Base-by-base conservation (phyloP, 2,329 filamentous ascomycete genomes). In the Stylonectria norvegica region DNA sequence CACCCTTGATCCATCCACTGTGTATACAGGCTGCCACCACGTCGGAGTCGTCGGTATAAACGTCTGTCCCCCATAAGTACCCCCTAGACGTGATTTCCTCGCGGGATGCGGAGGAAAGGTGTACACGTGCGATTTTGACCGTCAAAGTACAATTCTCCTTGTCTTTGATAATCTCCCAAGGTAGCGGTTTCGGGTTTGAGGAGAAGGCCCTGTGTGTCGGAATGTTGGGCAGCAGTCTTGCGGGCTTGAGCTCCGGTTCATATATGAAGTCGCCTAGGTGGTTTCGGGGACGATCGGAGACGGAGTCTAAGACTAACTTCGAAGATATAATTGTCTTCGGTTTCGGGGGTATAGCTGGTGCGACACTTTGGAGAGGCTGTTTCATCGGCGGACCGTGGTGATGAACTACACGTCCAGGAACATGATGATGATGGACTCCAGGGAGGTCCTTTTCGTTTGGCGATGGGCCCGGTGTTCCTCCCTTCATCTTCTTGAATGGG, bases 31-130 rank as follows among this genome's bases (percentile, higher is more conserved):
- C 90, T 0, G 89, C 91, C 17, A 98, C 77, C 1, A 93, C 81
- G 59, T 98, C 93, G 0, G 89, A 95, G 64, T 98, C 93, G 54
- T 98, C 93, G 0, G 89, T 95, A 60, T 97, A 97, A 5, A 98
- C 78, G 25, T 94, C 90, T 0, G 89, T 93, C 1, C 93, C 93
- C 90, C 91, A 98, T 0, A 98, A 64, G 6, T 87, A 86, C 15
- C 85, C 78, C 22, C 88, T 79, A 6, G 80, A 70, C 9, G 89
- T 94, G 36, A 97, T 90, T 51, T 94, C 87, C 59, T 93, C 86
- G 20, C 91, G 78, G 17, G 86, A 79, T 6, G 73, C 67, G 1
- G 79, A 64, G 7, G 78, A 79, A 6, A 98, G 71, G 55, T 93
- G 89, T 34, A 86, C 79, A 19, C 86, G 81, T 2, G 90, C 85